Evolutionary conservation across 2,329 filamentous ascomycete genomes (phyloP).

Genomic region (Clonostachys rosea): DNA sequence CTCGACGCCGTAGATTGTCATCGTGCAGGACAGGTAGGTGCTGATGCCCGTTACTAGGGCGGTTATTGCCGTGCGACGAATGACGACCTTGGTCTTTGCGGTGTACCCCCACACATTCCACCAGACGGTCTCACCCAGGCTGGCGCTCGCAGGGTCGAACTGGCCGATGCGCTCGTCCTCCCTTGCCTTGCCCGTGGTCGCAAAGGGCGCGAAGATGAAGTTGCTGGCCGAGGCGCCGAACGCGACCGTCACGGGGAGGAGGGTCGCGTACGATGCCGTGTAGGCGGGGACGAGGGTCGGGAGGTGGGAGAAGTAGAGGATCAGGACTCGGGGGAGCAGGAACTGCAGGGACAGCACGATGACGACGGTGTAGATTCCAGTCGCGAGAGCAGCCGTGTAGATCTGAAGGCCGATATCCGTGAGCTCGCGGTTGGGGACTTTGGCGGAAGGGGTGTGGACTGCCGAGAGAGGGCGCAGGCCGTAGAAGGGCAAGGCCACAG

Average conservation of each 20-base stretch:
- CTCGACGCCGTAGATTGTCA: slow-evolving; percentile 68
- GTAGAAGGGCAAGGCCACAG: slow-evolving; percentile 69
- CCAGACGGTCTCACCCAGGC: slow-evolving; percentile 63
- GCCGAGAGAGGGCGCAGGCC: slow-evolving; percentile 65
- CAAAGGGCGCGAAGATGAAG: slow-evolving; percentile 73
- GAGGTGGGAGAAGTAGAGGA: slow-evolving; percentile 70
- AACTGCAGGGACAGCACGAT: slow-evolving; percentile 66
- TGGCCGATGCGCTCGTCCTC: slow-evolving; percentile 41
- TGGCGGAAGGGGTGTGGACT: slow-evolving; percentile 52
- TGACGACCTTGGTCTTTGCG: slow-evolving; percentile 55
- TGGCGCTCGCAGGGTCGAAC: slow-evolving; percentile 63
- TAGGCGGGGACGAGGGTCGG: slow-evolving; percentile 65
- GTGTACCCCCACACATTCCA: slow-evolving; percentile 71
- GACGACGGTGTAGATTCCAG: slow-evolving; percentile 69
- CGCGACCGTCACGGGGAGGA: slow-evolving; percentile 52
- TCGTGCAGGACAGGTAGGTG: slow-evolving; percentile 60
- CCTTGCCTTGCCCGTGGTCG: slow-evolving; percentile 42
- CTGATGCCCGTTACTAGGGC: slow-evolving; percentile 51
- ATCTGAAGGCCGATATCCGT: slow-evolving; percentile 58
- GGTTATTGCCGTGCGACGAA: slow-evolving; percentile 58
- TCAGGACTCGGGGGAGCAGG: slow-evolving; percentile 67
- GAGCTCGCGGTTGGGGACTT: slow-evolving; percentile 58
- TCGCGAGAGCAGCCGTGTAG: slow-evolving; percentile 64
- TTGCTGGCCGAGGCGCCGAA: slow-evolving; percentile 67
- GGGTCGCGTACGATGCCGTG: slow-evolving; percentile 52